Percentiles rank a stretch among this genome's conserved stretches.
Conservation (phyloP, 2,329 filamentous ascomycete species). For the Volutella citrinella region DNA sequence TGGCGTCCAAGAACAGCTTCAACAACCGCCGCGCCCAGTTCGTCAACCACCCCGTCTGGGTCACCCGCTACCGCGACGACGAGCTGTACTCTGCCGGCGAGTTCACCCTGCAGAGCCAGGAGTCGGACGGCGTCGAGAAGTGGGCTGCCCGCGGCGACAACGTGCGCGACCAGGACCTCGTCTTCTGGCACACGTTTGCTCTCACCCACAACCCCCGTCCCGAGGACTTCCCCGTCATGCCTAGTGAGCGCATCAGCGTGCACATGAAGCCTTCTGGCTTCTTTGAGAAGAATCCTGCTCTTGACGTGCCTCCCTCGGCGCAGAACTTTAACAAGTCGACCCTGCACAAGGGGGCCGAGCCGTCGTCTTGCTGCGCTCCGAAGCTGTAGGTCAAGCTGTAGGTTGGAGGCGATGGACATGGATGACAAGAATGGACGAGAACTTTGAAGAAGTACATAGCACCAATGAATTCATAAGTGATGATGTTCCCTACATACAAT, state of each 20-base stretch:
- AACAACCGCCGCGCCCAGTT: constrained; percentile 6
- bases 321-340: background rate
- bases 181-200: constrained; percentile 88
- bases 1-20: constrained; percentile 4
- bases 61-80: constrained; percentile 45
- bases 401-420: too few relatives aligned
- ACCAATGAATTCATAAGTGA: too few relatives aligned
- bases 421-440: too few relatives aligned
- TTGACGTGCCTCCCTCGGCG: constrained; percentile 29
- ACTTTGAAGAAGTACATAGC: too few relatives aligned
- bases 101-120: constrained; percentile 46
- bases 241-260: constrained; percentile 50
- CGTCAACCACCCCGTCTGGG: constrained; percentile 33
- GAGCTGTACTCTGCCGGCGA: constrained; percentile 49
- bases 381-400: too few relatives aligned
- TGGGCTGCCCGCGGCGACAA: constrained; percentile 30
- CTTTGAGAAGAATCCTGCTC: constrained; percentile 45
- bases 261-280: constrained; percentile 48
- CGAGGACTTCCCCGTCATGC: constrained; percentile 62
- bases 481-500: too few relatives aligned
- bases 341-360: too few relatives aligned
- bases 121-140: constrained; percentile 31
- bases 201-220: constrained; percentile 66
- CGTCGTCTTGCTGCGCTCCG: too few relatives aligned
- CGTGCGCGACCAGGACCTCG: constrained; percentile 74